Percentiles rank a stretch among this genome's conserved stretches.
Evolutionary conservation across 2,329 filamentous ascomycete genomes (phyloP).

Genomic region (Anisogramma anomala): DNA sequence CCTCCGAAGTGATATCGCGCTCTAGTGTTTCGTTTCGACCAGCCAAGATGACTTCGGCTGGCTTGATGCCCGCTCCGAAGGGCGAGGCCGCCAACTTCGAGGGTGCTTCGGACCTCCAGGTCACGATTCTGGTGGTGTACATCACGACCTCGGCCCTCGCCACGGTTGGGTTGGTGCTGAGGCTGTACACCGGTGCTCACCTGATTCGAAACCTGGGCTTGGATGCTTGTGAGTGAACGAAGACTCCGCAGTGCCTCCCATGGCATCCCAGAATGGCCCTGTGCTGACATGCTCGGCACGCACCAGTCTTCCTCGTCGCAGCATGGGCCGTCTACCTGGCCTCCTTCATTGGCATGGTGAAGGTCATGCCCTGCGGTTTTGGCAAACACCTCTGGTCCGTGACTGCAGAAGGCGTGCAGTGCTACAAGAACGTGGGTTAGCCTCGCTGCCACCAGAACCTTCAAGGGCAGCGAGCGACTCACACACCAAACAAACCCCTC

Average conservation of each 20-base stretch:
- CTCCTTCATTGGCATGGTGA: slow-evolving; percentile 12
- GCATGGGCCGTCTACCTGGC: slow-evolving; percentile 12
- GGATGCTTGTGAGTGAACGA: slow-evolving; percentile 11
- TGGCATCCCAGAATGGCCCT: no score
- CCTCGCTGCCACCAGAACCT: not conserved
- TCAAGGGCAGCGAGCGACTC: not conserved
- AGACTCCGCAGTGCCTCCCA: no score
- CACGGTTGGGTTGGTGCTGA: slow-evolving; percentile 4
- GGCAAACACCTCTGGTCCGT: slow-evolving; percentile 13
- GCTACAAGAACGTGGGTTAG: slow-evolving; percentile 8
- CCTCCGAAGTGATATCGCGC: not conserved
- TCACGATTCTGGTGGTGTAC: slow-evolving; percentile 9
- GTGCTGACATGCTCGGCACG: not conserved
- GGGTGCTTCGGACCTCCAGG: slow-evolving; percentile 9
- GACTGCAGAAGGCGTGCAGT: slow-evolving; percentile 7
- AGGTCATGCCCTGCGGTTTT: slow-evolving; percentile 11
- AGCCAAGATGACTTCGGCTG: slow-evolving; percentile 7
- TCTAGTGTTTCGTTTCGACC: not conserved
- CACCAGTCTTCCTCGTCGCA: slow-evolving; percentile 10
- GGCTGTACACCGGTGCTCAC: slow-evolving; percentile 8
- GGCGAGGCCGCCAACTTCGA: slow-evolving; percentile 7
- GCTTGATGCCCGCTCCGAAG: slow-evolving; percentile 7
- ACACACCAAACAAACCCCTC: not conserved
- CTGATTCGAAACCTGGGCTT: slow-evolving; percentile 8
- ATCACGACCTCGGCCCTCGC: slow-evolving; percentile 8